phyloP scores from a whole-genome alignment of 2,329 filamentous ascomycete species.

The Penicillium sp. region DNA sequence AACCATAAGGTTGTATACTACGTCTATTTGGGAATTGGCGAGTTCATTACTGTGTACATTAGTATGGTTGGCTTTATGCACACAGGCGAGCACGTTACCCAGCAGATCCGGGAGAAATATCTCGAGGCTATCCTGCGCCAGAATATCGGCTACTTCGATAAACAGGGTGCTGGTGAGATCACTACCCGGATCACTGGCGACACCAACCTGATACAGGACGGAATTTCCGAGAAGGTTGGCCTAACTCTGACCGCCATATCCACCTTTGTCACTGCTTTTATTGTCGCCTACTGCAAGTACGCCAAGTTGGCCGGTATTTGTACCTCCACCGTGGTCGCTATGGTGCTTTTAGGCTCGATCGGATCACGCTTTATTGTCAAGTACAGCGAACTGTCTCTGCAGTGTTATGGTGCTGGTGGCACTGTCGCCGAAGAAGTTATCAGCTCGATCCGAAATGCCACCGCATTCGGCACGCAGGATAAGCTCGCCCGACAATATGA shows the following conservation, averaged over 20 bases:
- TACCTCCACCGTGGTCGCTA: slow-evolving; percentile 75
- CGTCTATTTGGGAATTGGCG: slow-evolving; percentile 77
- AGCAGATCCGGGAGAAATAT: slow-evolving; percentile 80
- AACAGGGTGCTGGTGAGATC: slow-evolving; percentile 87
- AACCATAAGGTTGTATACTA: slow-evolving; percentile 74
- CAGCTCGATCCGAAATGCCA: slow-evolving; percentile 87
- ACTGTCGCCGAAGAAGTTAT: slow-evolving; percentile 92
- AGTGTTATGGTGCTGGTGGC: slow-evolving; percentile 80
- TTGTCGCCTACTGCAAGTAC: slow-evolving; percentile 87
- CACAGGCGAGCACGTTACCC: slow-evolving; percentile 74
- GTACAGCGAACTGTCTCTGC: slow-evolving; percentile 74
- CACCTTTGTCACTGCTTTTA: slow-evolving; percentile 83
- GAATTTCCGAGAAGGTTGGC: slow-evolving; percentile 85
- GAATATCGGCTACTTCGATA: slow-evolving; percentile 92
- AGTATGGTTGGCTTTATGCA: slow-evolving; percentile 89
- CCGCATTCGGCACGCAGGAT: slow-evolving; percentile 90
- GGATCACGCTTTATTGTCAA: slow-evolving; percentile 75
- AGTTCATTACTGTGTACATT: slow-evolving; percentile 76
- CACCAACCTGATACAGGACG: slow-evolving; percentile 90
- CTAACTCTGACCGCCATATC: slow-evolving; percentile 74
- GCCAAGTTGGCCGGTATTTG: slow-evolving; percentile 94
- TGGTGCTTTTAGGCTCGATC: slow-evolving; percentile 74
- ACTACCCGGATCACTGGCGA: slow-evolving; percentile 93
- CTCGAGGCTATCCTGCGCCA: slow-evolving; percentile 80
- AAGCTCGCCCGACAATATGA: slow-evolving; percentile 89